These are phyloP conservation scores for Mycosarcoma mackinlayi DNA, from an alignment of 1,284 basidiomycete species.

Conservation along the genomic window DNA sequence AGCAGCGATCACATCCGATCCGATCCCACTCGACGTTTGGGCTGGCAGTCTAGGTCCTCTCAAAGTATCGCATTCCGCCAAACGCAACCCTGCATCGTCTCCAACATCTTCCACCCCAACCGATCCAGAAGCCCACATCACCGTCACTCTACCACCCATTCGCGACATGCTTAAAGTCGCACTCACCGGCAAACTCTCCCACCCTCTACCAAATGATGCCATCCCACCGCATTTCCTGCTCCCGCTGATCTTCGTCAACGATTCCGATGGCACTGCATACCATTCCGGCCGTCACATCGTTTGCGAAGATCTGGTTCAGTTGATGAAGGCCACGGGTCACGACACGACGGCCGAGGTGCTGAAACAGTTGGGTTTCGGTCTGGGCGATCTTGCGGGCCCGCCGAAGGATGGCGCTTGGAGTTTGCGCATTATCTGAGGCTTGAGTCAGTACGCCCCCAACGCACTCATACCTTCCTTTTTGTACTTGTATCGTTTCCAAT, in stretches of 20 bases:
- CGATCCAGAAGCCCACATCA: conserved; percentile 46
- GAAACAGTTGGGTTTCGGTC: conserved; percentile 52
- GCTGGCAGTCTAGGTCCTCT: conserved; percentile 85
- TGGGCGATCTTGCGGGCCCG: conserved; percentile 41
- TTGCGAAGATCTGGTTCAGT: conserved; percentile 54
- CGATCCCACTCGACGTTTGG: conserved; percentile 81
- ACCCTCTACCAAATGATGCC: background rate
- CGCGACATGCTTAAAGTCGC: conserved; percentile 36
- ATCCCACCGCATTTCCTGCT: conserved; percentile 43
- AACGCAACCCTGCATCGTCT: too few relatives aligned
- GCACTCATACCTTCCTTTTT: background rate
- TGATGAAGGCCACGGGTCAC: conserved; percentile 56
- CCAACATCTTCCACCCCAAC: conserved; percentile 5
- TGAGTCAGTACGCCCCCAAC: too few relatives aligned
- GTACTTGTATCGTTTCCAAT: conserved; percentile 4
- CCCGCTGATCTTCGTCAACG: conserved; percentile 64
- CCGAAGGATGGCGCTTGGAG: conserved; percentile 53
- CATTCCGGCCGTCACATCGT: conserved; percentile 59
- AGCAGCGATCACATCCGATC: conserved; percentile 70
- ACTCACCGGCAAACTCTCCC: conserved; percentile 5
- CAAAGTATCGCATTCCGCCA: conserved; percentile 24
- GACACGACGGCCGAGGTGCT: conserved; percentile 47
- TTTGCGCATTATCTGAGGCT: conserved; percentile 50
- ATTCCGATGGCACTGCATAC: conserved; percentile 60
- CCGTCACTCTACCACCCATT: conserved; percentile 50